Base-by-base conservation (phyloP, 169 alveolate species). In the Plasmodium knowlesi region DNA sequence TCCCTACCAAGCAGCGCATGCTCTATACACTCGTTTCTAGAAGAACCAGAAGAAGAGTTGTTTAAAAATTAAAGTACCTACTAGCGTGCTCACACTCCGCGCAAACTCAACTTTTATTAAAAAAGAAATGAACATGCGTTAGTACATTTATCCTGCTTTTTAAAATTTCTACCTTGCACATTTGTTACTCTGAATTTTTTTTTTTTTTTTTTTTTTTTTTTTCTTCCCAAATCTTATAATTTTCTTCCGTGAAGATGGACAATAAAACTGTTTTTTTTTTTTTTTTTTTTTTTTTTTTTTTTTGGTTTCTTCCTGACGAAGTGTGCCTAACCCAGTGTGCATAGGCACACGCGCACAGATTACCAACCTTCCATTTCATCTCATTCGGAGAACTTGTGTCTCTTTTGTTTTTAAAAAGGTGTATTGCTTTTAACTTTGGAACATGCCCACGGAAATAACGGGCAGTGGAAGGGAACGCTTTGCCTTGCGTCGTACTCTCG, bases 21-120 rank as follows among this genome's bases (percentile, higher is more conserved):
- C n/a, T 86, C 86, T 72, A 43, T 22, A 19, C 67, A 30, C 39
- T 84, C 92, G 50, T 84, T 84, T 84, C 50, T 84, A n/a, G 84
- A 74, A 14, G 84, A 84, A 32, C 34, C 79, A 74, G 83, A 73
- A 71, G 4, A 72, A 12, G 83, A 74, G 32, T 57, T 25, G 6
- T 84, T 70, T 84, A 71, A 71, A 84, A 84, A 84, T 37, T 39
- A 9, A 41, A 72, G 76, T 72, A 72, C 22, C 14, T 41, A 43
- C 61, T 74, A 84, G 39, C 39, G 46, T 16, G 3, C 30, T 46
- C 10, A 9, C 19, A 84, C 37, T 28, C 41, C 16, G 3, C 19
- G 50, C 19, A 34, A 25, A 22, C 39, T 83, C 14, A 57, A 30
- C 0, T 8, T 4, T 61, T 54, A 53, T 34, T 28, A 22, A 2